phyloP scores from a whole-genome alignment of 768 basidiomycete genomes.

The Xerocomellus dryophilus region DNA sequence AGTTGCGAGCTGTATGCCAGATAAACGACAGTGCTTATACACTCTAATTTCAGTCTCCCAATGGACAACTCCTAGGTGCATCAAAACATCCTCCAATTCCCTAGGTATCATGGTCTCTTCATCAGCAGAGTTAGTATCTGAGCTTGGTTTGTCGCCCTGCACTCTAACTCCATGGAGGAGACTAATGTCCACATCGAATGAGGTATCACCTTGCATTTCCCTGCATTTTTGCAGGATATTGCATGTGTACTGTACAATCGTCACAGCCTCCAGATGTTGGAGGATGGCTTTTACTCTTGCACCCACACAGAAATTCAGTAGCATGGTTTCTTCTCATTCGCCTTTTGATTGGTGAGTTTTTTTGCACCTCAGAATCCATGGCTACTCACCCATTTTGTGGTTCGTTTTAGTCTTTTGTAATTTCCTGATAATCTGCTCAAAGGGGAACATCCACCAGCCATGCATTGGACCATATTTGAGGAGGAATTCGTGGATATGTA shows the following conservation, averaged over 20 bases:
- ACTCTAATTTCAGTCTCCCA: too few relatives aligned
- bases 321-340: constrained; percentile 6
- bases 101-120: too few relatives aligned
- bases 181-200: background rate
- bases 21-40: too few relatives aligned
- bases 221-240: background rate
- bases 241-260: background rate
- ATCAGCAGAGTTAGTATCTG: background rate
- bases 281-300: constrained; percentile 2
- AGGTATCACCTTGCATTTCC: background rate
- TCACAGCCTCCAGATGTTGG: background rate
- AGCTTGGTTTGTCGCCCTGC: background rate
- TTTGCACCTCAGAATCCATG: too few relatives aligned
- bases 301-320: background rate
- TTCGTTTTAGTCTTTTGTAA: constrained; percentile 20
- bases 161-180: background rate
- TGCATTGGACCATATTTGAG: constrained; percentile 31
- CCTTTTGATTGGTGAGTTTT: background rate
- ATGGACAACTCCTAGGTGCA: too few relatives aligned
- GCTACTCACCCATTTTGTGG: background rate
- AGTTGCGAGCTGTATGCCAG: too few relatives aligned
- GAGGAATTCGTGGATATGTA: constrained; percentile 32
- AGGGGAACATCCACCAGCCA: constrained; percentile 36
- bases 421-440: constrained; percentile 27
- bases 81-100: too few relatives aligned